A percentile compares a stretch with the other conserved stretches of the same genome.
These are phyloP conservation scores for Coelastrella sp. DNA, from an alignment of 139 green algal genomes.

Conservation along the genomic window DNA sequence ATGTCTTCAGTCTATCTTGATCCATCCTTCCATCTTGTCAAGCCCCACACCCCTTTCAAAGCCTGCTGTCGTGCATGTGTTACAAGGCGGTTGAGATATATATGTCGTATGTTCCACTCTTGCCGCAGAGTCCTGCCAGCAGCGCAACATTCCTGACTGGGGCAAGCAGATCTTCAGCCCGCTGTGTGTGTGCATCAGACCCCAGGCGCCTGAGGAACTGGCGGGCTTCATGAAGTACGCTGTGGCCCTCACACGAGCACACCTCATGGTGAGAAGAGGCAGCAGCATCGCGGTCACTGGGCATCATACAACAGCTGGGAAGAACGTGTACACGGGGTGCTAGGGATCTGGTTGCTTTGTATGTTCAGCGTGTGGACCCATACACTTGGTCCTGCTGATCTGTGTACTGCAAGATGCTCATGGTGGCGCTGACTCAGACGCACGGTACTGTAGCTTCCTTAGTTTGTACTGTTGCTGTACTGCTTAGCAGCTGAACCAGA, in stretches of 20 bases:
- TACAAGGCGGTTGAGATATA: not conserved
- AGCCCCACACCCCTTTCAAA: not conserved
- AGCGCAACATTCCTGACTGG: slow-evolving; percentile 80
- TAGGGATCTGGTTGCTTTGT: not conserved
- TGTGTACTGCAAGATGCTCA: too few species aligned
- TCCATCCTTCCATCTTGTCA: not conserved
- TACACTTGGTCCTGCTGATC: too few species aligned
- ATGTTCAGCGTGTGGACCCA: not conserved
- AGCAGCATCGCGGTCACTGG: not conserved
- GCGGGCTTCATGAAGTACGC: slow-evolving; percentile 75
- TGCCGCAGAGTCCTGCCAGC: slow-evolving; percentile 27
- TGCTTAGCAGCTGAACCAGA: too few species aligned
- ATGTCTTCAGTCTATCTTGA: not conserved
- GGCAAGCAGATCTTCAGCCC: slow-evolving; percentile 80
- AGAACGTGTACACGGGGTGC: not conserved
- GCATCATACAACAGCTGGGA: not conserved
- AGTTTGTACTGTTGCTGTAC: too few species aligned
- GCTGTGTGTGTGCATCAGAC: slow-evolving; percentile 75
- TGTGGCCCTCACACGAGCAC: slow-evolving; percentile 56
- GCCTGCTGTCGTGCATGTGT: not conserved
- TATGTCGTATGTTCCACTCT: slow-evolving; percentile 30
- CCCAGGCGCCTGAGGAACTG: slow-evolving; percentile 56
- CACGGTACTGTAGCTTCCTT: too few species aligned
- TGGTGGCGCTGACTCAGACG: too few species aligned
- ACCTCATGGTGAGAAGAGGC: slow-evolving; percentile 57